Evolutionary conservation across 1,284 basidiomycete species (phyloP).

Genomic region (Volvariella surrecta): DNA sequence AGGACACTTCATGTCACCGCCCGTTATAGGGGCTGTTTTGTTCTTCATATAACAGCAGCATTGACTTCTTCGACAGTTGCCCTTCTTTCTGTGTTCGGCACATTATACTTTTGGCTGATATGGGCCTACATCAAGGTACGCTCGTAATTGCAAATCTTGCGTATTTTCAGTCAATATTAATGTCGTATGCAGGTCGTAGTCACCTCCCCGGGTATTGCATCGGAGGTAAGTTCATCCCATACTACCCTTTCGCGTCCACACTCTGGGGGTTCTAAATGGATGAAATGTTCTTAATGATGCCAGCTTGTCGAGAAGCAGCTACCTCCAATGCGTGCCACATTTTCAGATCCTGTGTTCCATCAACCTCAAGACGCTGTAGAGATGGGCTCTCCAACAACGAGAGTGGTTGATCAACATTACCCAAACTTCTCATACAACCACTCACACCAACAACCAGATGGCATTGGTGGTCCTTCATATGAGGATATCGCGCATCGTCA

Average conservation of each 20-base stretch:
- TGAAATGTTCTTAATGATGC: too few species aligned
- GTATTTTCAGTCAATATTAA: conserved; percentile 1
- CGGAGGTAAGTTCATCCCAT: conserved; percentile 40
- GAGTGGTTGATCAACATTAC: too few species aligned
- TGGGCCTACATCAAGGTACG: conserved; percentile 66
- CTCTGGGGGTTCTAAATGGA: too few species aligned
- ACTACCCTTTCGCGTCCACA: too few species aligned
- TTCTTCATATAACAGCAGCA: not conserved
- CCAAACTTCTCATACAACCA: not conserved
- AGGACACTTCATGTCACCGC: too few species aligned
- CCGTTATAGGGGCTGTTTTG: too few species aligned
- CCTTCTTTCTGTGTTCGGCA: conserved; percentile 46
- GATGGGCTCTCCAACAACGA: too few species aligned
- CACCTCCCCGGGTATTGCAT: conserved; percentile 62
- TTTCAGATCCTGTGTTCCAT: too few species aligned
- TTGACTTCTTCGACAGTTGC: conserved; percentile 33
- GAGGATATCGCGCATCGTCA: conserved; percentile 22
- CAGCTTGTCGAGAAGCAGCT: too few species aligned
- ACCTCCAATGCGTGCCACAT: too few species aligned
- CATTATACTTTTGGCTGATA: conserved; percentile 59
- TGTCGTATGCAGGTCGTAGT: conserved; percentile 40
- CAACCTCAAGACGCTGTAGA: too few species aligned
- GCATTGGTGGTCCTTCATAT: conserved; percentile 33
- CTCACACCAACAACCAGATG: conserved; percentile 11
- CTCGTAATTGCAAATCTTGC: conserved; percentile 4